Percentiles rank a stretch among this genome's conserved stretches.
These are phyloP conservation scores for Mortierella claussenii DNA, from an alignment of 192 early-diverging fungal genomes.

Conservation along the genomic window DNA sequence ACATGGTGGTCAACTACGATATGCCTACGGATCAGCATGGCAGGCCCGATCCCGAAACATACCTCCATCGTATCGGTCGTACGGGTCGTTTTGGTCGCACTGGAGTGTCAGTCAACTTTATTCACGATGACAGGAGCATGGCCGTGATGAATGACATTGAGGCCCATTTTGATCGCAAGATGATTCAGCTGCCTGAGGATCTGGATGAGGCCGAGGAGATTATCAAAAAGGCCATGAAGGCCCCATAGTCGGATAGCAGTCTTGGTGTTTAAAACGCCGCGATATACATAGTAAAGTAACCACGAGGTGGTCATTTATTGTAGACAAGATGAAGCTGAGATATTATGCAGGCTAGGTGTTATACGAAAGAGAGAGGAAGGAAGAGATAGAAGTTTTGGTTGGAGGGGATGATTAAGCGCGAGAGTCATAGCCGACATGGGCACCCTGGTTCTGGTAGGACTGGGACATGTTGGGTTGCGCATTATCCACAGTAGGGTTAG, in stretches of 20 bases:
- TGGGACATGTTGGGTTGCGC: constrained; percentile 42
- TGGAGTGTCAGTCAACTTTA: constrained; percentile 95
- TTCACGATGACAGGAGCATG: constrained; percentile 79
- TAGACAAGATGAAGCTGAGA: too few species aligned
- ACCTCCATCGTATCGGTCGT: constrained; percentile 97
- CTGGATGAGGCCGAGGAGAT: constrained; percentile 86
- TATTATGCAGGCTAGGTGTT: too few species aligned
- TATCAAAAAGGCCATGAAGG: constrained; percentile 80
- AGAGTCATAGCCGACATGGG: too few species aligned
- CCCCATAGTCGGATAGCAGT: not conserved
- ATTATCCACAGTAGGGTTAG: not conserved
- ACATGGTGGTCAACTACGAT: constrained; percentile 97
- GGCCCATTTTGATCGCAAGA: constrained; percentile 80
- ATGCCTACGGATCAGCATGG: constrained; percentile 77
- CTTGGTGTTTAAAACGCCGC: too few species aligned
- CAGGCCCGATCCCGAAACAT: constrained; percentile 90
- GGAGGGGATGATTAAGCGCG: too few species aligned
- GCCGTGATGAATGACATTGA: constrained; percentile 88
- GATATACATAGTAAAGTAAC: too few species aligned
- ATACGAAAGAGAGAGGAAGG: too few species aligned
- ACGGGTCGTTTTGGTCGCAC: constrained; percentile 97
- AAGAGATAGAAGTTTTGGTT: too few species aligned
- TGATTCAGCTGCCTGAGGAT: constrained; percentile 83
- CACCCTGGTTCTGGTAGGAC: constrained; percentile 8
- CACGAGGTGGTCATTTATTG: too few species aligned